Percentiles rank a stretch among this genome's conserved stretches.
Evolutionary conservation across 1,139 yeast species (phyloP).

Genomic region (Ogataea hybrid): DNA sequence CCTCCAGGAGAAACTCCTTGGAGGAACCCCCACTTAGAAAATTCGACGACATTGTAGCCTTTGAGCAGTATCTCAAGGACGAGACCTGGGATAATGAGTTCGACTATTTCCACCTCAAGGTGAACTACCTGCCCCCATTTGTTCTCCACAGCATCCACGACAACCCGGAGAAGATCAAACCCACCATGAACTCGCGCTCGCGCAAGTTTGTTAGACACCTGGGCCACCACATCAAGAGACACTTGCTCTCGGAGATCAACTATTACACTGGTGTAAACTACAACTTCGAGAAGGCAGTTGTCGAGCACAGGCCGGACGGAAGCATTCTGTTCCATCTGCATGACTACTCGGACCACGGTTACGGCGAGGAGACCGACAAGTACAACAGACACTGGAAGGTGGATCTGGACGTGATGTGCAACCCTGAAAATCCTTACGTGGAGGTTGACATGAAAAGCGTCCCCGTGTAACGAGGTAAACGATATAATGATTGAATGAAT

Average conservation of each 20-base stretch:
- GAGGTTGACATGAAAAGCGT: constrained; percentile 46
- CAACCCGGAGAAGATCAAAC: constrained; percentile 65
- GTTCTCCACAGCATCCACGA: constrained; percentile 61
- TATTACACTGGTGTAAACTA: constrained; percentile 46
- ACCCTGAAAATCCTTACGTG: constrained; percentile 50
- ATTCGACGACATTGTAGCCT: constrained; percentile 24
- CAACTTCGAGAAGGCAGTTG: constrained; percentile 23
- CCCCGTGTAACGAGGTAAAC: constrained; percentile 12
- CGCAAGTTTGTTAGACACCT: constrained; percentile 66
- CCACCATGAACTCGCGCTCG: constrained; percentile 65
- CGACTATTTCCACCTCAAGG: constrained; percentile 61
- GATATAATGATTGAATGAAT: background rate
- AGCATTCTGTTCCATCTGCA: constrained; percentile 40
- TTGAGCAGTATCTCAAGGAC: constrained; percentile 60
- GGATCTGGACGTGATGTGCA: constrained; percentile 49
- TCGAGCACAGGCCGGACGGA: constrained; percentile 20
- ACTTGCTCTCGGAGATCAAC: constrained; percentile 60
- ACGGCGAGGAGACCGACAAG: constrained; percentile 40
- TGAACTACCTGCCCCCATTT: constrained; percentile 67
- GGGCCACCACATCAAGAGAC: constrained; percentile 69
- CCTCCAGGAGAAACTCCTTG: constrained; percentile 16
- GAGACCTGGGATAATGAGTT: constrained; percentile 72
- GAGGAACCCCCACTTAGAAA: constrained; percentile 22
- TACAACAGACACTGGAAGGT: constrained; percentile 54
- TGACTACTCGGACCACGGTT: constrained; percentile 51